Evolutionary conservation across 805 yeast species (phyloP), one percentile per base, ranked within the genome.

Genomic region (Suhomyces sp.): DNA sequence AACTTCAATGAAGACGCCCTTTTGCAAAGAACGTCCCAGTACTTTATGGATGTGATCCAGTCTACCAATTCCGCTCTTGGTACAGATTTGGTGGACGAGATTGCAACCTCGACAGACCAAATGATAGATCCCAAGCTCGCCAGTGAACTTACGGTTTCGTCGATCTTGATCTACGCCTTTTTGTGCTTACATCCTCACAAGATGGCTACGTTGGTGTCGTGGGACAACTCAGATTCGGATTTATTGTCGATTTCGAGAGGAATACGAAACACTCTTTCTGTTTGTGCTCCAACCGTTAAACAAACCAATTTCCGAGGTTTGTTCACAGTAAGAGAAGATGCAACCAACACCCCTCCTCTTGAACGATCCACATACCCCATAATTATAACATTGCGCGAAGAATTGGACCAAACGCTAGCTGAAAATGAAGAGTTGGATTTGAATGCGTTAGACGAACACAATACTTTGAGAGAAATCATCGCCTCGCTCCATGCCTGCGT

Each of bases 171-270:
- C 17, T 69, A 60, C 54, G 61, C 73, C 12, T 72, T 60, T 46
- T 50, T 70, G 8, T 71, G 70, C 5, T 51, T 72, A 4, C 74
- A 71, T 54, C 72, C 74, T 3, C 67, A 65, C 47, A 57, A 57
- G 19, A 51, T 69, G 10, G 49, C 66, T 22, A 74, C 75, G 5
- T 53, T 73, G 26, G 59, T 72, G 0, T 59, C 60, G 15, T 64
- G 61, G 38, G 65, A 63, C 22, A 46, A 46, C 3, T 2, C 33
- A 6, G 59, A 60, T 8, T 46, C 62, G 2, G 72, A 68, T 49
- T 54, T 66, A 22, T 31, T 69, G 10, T 60, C 63, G 7, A 57
- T 65, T 7, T 45, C 63, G 23, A 46, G 27, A 15, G 67, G 69
- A 1, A 54, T 66, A 2, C 54, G 53, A 13, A 17, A 44, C 5